phyloP scores from a whole-genome alignment of 768 basidiomycete species.

The Pleurotus citrinopileatus region DNA sequence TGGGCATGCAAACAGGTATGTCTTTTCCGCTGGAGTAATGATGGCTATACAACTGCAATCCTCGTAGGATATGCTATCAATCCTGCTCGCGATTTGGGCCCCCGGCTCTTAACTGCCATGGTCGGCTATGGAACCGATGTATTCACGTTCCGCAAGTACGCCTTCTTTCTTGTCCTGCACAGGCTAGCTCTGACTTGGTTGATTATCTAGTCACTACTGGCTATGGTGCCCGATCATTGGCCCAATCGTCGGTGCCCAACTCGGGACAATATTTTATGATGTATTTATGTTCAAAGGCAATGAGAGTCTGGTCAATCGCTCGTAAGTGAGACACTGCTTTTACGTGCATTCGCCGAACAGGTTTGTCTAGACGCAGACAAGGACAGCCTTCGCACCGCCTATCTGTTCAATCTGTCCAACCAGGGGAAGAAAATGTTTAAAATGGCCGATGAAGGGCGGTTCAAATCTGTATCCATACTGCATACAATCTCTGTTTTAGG shows the following conservation, averaged over 20 bases:
- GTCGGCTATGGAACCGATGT: constrained; percentile 65
- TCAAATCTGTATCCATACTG: not conserved
- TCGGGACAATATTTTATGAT: constrained; percentile 58
- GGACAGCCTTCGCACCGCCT: too few relatives aligned
- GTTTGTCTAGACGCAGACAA: not conserved
- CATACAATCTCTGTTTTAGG: not conserved
- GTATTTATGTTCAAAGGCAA: constrained; percentile 51
- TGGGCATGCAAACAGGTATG: constrained; percentile 61
- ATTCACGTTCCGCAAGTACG: constrained; percentile 42
- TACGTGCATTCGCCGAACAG: not conserved
- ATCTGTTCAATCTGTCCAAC: not conserved
- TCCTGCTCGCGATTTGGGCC: constrained; percentile 72
- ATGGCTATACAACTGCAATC: not conserved
- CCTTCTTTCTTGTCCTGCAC: not conserved
- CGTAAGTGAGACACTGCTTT: constrained; percentile 33
- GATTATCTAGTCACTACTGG: constrained; percentile 57
- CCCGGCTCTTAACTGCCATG: constrained; percentile 66
- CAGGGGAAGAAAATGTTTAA: not conserved
- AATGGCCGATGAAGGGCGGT: too few relatives aligned
- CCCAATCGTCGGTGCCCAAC: constrained; percentile 56
- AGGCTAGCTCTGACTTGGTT: constrained; percentile 15
- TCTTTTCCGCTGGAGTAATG: too few relatives aligned
- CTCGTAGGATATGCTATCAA: constrained; percentile 56
- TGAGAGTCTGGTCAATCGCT: constrained; percentile 52
- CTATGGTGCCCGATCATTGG: constrained; percentile 65